Evolutionary conservation across 805 yeast species (phyloP).

Genomic region (Phaffomyces opuntiae): DNA sequence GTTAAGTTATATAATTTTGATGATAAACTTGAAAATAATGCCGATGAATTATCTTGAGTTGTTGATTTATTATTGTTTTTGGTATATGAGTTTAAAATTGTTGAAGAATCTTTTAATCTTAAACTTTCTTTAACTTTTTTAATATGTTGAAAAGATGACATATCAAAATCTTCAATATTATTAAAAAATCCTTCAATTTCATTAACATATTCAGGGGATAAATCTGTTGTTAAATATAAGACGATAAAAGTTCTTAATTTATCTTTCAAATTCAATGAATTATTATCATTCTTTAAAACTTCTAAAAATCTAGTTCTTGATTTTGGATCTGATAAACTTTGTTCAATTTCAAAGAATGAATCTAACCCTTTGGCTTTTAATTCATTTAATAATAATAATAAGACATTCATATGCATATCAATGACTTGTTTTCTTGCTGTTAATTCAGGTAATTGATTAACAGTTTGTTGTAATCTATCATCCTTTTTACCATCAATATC

Average conservation of each 20-base stretch:
- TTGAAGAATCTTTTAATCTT: constrained; percentile 40
- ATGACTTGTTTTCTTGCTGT: constrained; percentile 81
- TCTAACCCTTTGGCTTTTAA: constrained; percentile 84
- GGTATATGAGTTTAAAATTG: constrained; percentile 28
- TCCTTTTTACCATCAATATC: constrained; percentile 58
- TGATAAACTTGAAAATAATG: constrained; percentile 65
- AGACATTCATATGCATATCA: constrained; percentile 95
- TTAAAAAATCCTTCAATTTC: constrained; percentile 60
- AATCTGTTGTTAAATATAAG: constrained; percentile 49
- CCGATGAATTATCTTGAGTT: constrained; percentile 33
- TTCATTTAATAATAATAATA: constrained; percentile 75
- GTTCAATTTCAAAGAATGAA: constrained; percentile 90
- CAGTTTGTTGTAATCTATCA: constrained; percentile 72
- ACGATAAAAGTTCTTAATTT: constrained; percentile 86
- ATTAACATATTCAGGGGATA: constrained; percentile 41
- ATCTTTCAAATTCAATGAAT: constrained; percentile 64
- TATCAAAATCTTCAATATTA: constrained; percentile 48
- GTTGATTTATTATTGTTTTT: constrained; percentile 17
- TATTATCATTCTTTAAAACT: constrained; percentile 40
- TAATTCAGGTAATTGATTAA: constrained; percentile 85
- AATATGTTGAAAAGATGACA: constrained; percentile 56
- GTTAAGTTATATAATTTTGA: constrained; percentile 73
- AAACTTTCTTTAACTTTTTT: constrained; percentile 75
- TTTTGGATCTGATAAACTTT: constrained; percentile 54
- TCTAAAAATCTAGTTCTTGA: constrained; percentile 53